These are phyloP conservation scores for Podaxis pistillaris DNA, from an alignment of 768 basidiomycete species.

Conservation along the genomic window DNA sequence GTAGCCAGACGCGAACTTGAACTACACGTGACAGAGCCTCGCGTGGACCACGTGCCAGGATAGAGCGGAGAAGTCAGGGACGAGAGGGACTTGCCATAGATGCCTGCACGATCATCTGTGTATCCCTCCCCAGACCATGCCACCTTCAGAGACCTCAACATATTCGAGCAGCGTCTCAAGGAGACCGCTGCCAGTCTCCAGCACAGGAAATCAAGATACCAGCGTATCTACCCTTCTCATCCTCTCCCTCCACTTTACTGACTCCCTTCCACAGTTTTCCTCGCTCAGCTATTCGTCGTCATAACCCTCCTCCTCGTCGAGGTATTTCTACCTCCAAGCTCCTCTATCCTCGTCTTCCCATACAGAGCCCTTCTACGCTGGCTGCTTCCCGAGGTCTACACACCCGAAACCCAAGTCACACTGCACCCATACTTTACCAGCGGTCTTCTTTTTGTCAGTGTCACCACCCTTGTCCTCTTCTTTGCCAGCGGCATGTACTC, in stretches of 20 bases:
- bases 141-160: slow-evolving; percentile 83
- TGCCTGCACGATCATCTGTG: not conserved
- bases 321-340: slow-evolving; percentile 62
- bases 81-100: not conserved
- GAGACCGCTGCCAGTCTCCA: slow-evolving; percentile 83
- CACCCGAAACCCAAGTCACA: slow-evolving; percentile 36
- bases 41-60: slow-evolving; percentile 1
- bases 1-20: slow-evolving; percentile 2
- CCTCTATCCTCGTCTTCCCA: slow-evolving; percentile 64
- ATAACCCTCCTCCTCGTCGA: slow-evolving; percentile 75
- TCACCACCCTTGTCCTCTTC: slow-evolving; percentile 90
- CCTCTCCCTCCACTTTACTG: slow-evolving; percentile 20
- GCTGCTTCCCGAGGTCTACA: slow-evolving; percentile 52
- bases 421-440: slow-evolving; percentile 76
- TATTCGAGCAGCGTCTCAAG: slow-evolving; percentile 97
- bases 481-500: slow-evolving; percentile 96
- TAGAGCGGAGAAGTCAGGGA: too few relatives aligned
- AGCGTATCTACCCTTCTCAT: slow-evolving; percentile 49
- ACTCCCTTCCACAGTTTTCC: slow-evolving; percentile 56
- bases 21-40: slow-evolving; percentile 3
- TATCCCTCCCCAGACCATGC: slow-evolving; percentile 46
- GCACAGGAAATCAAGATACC: slow-evolving; percentile 78
- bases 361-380: slow-evolving; percentile 50
- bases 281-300: slow-evolving; percentile 62
- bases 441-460: slow-evolving; percentile 81